Base-by-base conservation (phyloP, 345 rosid genomes). In the Citrus inodora region DNA sequence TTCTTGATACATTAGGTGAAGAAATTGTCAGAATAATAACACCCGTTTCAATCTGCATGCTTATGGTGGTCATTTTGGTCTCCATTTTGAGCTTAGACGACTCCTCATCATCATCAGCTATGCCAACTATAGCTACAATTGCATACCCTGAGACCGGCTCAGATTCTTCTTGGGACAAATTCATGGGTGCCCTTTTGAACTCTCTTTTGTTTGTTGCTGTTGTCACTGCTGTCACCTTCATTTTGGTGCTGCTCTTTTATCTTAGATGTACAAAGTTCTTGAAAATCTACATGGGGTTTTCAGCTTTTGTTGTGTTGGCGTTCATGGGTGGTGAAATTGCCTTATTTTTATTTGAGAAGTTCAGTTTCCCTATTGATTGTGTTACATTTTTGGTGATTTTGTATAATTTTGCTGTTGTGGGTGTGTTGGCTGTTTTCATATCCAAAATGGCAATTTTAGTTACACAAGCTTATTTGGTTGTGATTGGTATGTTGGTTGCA, bases 21-120 rank as follows among this genome's bases (percentile, higher is more conserved):
- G 98, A 95, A 80, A 89, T 95, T 81, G 79, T 95, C 86, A 82
- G 90, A 86, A 95, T 95, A 81, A 38, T 95, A 51, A 87, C 88
- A 9, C 98, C 98, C 3, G 99, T 93, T 76, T 93, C 97, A 72
- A 91, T 92, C 67, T 93, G 99, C 83, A 93, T 92, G 98, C 78
- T 93, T 72, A 40, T 90, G 75, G 98, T 95, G 82, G 98, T 93
- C 37, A 83, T 92, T 85, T 83, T 95, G 53, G 99, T 92, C 68
- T 87, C 92, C 22, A 74, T 90, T 67, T 85, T 95, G 71, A 88
- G 87, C 79, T 74, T 93, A 25, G 87, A 84, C 33, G 21, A 46
- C 77, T 82, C 89, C 4, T 86, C 92, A 2, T 87, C 94, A 25
- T 85, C 94, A 7, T 53, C 84, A 1, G 82, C 92, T 14, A 77